phyloP scores from a whole-genome alignment of 2,329 filamentous ascomycete genomes.

The Fusarium albosuccineum region DNA sequence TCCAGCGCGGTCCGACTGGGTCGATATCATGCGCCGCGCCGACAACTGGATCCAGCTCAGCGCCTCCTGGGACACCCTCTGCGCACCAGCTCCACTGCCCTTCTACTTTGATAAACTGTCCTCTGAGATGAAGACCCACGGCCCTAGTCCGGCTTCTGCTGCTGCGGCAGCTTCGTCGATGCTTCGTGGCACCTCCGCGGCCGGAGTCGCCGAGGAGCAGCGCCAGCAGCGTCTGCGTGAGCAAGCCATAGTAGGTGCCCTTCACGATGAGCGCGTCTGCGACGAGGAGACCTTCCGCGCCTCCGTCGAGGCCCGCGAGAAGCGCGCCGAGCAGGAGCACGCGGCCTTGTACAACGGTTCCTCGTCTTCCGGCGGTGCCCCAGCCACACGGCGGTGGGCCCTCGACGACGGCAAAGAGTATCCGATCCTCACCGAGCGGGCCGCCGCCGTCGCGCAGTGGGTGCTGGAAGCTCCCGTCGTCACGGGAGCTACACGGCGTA shows the following conservation, averaged over 20 bases:
- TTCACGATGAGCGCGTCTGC: constrained; percentile 75
- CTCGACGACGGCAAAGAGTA: constrained; percentile 77
- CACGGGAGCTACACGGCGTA: constrained; percentile 55
- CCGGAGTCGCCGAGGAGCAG: constrained; percentile 60
- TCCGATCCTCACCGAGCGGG: constrained; percentile 77
- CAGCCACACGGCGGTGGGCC: constrained; percentile 67
- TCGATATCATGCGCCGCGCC: constrained; percentile 76
- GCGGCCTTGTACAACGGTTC: constrained; percentile 10
- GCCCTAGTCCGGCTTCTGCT: constrained; percentile 10
- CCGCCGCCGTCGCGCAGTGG: constrained; percentile 77
- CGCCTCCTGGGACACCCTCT: constrained; percentile 78
- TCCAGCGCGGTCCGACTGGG: constrained; percentile 83
- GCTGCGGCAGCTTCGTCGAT: constrained; percentile 46
- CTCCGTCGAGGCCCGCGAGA: constrained; percentile 72
- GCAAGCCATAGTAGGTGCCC: constrained; percentile 75
- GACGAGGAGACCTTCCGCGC: constrained; percentile 76
- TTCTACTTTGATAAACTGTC: constrained; percentile 32
- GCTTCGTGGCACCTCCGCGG: constrained; percentile 44
- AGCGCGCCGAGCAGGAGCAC: constrained; percentile 63
- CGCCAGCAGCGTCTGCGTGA: constrained; percentile 71
- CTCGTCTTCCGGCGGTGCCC: not conserved
- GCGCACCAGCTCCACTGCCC: constrained; percentile 69
- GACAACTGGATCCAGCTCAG: constrained; percentile 78
- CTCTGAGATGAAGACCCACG: not conserved
- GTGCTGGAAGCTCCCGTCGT: constrained; percentile 68